Evolutionary conservation across 169 alveolate species (phyloP).

Genomic region (Amoebophrya sp.): DNA sequence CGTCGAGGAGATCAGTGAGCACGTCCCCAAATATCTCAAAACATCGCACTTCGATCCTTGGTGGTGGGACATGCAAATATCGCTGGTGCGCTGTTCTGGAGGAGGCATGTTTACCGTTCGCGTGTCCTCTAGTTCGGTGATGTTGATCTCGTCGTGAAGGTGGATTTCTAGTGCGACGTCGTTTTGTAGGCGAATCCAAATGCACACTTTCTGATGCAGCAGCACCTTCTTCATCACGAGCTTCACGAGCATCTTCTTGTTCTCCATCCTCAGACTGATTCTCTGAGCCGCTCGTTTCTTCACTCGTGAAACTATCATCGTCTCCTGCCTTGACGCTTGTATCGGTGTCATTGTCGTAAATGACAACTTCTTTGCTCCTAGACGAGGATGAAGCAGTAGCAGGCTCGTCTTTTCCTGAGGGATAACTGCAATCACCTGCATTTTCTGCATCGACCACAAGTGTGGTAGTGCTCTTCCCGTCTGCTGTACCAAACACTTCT

Average conservation of each 20-base stretch:
- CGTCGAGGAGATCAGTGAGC: background rate
- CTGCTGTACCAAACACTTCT: background rate
- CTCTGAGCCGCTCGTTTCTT: too few relatives aligned
- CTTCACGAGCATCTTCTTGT: too few relatives aligned
- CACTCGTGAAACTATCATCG: too few relatives aligned
- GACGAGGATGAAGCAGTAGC: background rate
- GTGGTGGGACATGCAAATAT: background rate
- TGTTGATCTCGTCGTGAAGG: background rate
- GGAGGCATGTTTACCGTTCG: background rate
- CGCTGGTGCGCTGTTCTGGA: background rate
- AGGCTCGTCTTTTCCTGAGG: background rate
- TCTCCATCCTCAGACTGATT: too few relatives aligned
- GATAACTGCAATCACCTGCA: background rate
- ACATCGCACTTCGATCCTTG: background rate
- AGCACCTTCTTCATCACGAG: background rate
- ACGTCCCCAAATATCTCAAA: background rate
- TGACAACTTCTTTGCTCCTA: background rate
- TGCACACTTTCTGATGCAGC: background rate
- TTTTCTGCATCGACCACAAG: background rate
- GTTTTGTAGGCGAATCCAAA: background rate
- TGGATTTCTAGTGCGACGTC: background rate
- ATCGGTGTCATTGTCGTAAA: too few relatives aligned
- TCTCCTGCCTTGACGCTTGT: too few relatives aligned
- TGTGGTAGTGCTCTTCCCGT: background rate
- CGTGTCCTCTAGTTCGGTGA: background rate